Percentiles rank a stretch among this genome's conserved stretches.
Evolutionary conservation across 1,284 basidiomycete genomes (phyloP).

Genomic region (Sphagnurus paluster): DNA sequence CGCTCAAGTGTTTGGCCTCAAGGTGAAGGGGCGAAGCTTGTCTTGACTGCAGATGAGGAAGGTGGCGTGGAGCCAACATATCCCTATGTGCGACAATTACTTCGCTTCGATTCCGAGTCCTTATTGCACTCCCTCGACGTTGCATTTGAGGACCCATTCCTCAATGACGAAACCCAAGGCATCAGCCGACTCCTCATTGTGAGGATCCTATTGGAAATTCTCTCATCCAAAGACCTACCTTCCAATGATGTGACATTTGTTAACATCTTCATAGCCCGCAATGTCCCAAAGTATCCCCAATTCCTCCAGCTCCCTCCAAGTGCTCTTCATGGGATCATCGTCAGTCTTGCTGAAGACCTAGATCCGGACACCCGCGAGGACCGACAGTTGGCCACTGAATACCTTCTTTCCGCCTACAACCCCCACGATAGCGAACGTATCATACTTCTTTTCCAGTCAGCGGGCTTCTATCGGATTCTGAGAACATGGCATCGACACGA

Average conservation of each 20-base stretch:
- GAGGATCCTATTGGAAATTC: conserved; percentile 83
- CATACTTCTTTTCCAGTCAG: conserved; percentile 71
- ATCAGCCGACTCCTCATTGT: conserved; percentile 83
- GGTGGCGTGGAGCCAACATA: conserved; percentile 78
- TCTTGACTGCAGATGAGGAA: conserved; percentile 73
- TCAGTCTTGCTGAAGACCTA: conserved; percentile 73
- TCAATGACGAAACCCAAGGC: conserved; percentile 73
- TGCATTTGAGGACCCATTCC: conserved; percentile 91
- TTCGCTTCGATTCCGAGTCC: conserved; percentile 92
- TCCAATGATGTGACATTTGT: conserved; percentile 78
- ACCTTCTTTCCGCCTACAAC: conserved; percentile 89
- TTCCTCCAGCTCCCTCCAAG: conserved; percentile 75
- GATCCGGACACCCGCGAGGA: conserved; percentile 84
- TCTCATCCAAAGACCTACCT: conserved; percentile 55
- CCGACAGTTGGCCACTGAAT: conserved; percentile 93
- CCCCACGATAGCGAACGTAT: conserved; percentile 77
- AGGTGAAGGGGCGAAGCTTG: conserved; percentile 67
- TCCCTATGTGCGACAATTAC: conserved; percentile 84
- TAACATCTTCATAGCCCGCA: conserved; percentile 95
- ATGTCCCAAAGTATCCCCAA: conserved; percentile 95
- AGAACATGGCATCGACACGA: conserved; percentile 80
- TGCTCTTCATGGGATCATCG: conserved; percentile 74
- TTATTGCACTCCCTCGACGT: conserved; percentile 94
- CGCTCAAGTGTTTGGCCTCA: conserved; percentile 79
- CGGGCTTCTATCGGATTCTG: conserved; percentile 90